Base-by-base conservation (phyloP, 2,329 filamentous ascomycete species). In the Tothia fuscella region DNA sequence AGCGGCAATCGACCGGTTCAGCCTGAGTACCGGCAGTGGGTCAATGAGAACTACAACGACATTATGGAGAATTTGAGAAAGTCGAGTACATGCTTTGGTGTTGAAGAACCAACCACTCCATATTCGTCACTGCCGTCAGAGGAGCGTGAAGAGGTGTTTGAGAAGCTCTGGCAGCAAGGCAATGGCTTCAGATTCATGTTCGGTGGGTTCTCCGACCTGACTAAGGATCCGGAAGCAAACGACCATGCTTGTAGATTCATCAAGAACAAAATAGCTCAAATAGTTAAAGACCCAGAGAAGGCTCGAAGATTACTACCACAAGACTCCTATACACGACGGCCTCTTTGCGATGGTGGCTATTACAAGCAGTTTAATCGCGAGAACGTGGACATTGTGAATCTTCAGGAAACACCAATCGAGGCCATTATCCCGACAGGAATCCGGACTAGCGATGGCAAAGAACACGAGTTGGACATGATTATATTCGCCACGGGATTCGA, bases 381-480 rank as follows among this genome's bases (percentile, higher is more conserved):
- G 1, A 68, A 66, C 46, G 60, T 60, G 5, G 60, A 64, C 9
- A 65, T 79, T 0, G 59, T 79, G n/a, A 70, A 78, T 50, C 76
- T 72, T 1, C 56, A 69, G 29, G 70, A 68, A 5, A 47, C 48
- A 0, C 46, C 51, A 6, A 60, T 66, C 39, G 56, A 53, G n/a
- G 40, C 32, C 10, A 61, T 67, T 44, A 56, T 56, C 6, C 48
- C 53, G 6, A 50, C 49, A 3, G 62, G 63, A 9, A 49, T 67
- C 9, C 56, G 59, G 7, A 67, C 63, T 0, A 46, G 49, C 13
- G 64, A 67, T 44, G 61, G 59, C 21, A 49, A 48, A 7, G 45
- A 54, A 4, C 55, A 63, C 41, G 52, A 55, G 14, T 54, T 66
- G 17, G 65, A 68, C 44, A 58, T 58, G 5, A 51, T 68, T 14